These are phyloP conservation scores for Trichoderma cornu-damae DNA, from an alignment of 2,329 filamentous ascomycete genomes.

Conservation along the genomic window DNA sequence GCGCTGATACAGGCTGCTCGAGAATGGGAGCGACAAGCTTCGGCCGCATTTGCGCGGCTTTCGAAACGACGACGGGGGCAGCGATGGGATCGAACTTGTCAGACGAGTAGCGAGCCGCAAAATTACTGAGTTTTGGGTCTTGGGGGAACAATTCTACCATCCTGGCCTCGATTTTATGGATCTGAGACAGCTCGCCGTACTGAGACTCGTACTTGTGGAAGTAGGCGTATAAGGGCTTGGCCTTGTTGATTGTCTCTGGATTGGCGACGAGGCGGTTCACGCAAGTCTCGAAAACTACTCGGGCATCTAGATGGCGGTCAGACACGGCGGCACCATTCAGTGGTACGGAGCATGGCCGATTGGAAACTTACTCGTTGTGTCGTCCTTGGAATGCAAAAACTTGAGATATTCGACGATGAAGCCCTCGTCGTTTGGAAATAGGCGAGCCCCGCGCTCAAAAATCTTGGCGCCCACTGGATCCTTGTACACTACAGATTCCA, in stretches of 20 bases:
- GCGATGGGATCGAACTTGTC: slow-evolving; percentile 73
- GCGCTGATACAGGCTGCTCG: slow-evolving; percentile 45
- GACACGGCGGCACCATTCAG: neutral
- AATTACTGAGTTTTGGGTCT: slow-evolving; percentile 70
- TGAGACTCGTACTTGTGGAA: slow-evolving; percentile 94
- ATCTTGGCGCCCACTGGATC: slow-evolving; percentile 90
- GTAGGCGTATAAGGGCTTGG: slow-evolving; percentile 81
- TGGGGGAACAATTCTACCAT: slow-evolving; percentile 93
- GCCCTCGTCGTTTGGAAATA: slow-evolving; percentile 89
- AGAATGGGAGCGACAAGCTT: slow-evolving; percentile 52
- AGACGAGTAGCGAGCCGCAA: slow-evolving; percentile 68
- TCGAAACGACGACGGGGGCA: slow-evolving; percentile 78
- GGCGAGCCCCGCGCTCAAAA: slow-evolving; percentile 85
- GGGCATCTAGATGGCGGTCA: slow-evolving; percentile 60
- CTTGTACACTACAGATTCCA: slow-evolving; percentile 95
- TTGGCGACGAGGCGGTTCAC: slow-evolving; percentile 77
- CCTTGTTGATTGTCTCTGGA: slow-evolving; percentile 65
- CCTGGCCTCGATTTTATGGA: slow-evolving; percentile 82
- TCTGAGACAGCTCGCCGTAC: slow-evolving; percentile 87
- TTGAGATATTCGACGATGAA: slow-evolving; percentile 96
- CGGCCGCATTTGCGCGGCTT: slow-evolving; percentile 67
- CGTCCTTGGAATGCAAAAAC: slow-evolving; percentile 85
- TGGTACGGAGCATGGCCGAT: too few relatives aligned
- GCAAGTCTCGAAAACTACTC: slow-evolving; percentile 92
- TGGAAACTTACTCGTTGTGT: slow-evolving; percentile 74